Evolutionary conservation across 441 rosid species (phyloP).

Genomic region (Gossypium gossypioides): DNA sequence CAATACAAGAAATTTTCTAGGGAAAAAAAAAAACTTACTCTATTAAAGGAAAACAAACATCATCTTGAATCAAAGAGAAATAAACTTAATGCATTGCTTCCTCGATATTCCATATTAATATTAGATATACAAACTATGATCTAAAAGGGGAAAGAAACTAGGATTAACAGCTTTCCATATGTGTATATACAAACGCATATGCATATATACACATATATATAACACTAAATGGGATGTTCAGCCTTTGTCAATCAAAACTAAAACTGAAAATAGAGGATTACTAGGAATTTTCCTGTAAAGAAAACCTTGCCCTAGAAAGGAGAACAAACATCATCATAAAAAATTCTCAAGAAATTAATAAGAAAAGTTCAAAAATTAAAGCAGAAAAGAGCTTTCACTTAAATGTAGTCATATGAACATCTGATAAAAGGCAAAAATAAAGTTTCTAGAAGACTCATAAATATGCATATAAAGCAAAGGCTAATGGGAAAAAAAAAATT

Average conservation of each 20-base stretch:
- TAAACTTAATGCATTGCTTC: too few relatives aligned
- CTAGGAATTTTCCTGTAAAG: not conserved
- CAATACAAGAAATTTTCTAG: too few relatives aligned
- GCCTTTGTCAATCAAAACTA: not conserved
- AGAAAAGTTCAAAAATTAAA: not conserved
- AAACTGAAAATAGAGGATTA: not conserved
- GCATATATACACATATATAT: not conserved
- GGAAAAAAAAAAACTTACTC: too few relatives aligned
- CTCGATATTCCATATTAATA: too few relatives aligned
- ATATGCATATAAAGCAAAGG: conserved; percentile 5
- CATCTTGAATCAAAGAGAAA: too few relatives aligned
- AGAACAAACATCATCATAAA: not conserved
- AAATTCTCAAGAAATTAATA: not conserved
- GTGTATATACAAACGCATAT: too few relatives aligned
- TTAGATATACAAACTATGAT: too few relatives aligned
- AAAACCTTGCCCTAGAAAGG: not conserved
- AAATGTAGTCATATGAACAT: conserved; percentile 4
- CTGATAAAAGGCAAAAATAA: conserved; percentile 7
- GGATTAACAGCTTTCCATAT: too few relatives aligned
- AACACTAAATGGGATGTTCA: not conserved
- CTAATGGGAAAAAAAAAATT: conserved; percentile 18
- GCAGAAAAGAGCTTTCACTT: conserved; percentile 5
- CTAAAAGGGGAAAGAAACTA: too few relatives aligned
- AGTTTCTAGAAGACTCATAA: conserved; percentile 15
- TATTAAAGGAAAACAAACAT: too few relatives aligned